Evolutionary conservation across 2,329 filamentous ascomycete genomes (phyloP), one percentile per base, ranked within the genome.

Genomic region (Colletotrichum liriopes): DNA sequence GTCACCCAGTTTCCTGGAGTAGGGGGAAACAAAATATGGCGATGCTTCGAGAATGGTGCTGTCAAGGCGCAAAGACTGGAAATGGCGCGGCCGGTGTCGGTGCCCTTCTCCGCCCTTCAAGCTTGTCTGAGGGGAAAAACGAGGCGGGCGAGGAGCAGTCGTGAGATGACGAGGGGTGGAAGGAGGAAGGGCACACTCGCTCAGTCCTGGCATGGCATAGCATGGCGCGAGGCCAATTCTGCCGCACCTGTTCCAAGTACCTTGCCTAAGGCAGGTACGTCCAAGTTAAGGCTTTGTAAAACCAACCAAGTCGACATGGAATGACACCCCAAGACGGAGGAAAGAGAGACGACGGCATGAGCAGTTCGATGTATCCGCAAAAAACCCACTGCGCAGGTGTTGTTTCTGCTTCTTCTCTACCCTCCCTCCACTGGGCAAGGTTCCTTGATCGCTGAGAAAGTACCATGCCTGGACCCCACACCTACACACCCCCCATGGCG

Each of bases 61-160:
- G 56, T 32, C 41, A 47, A 45, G 23, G 56, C 26, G 41, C 23
- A 14, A 49, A 61, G 20, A 32, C 32, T 39, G 39, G 29, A 29
- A 23, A 20, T 23, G n/a, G 32, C 43, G 14, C 18, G 35, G n/a
- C 23, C 39, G 9, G 14, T 20, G 11, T 51, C 9, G n/a, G 14
- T 20, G 11, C 39, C 9, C 16, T 39, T 49, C 32, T 41, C n/a
- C 60, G 20, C n/a, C n/a, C n/a, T 45, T 39, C 47, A 3, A 35
- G 35, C 35, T 4, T 51, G 35, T 18, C n/a, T 14, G 49, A 9
- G n/a, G 16, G 18, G 43, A n/a, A n/a, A 29, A 16, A 52, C 16
- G 60, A 63, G 60, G 45, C 60, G 60, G 26, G 60, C 60, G 39
- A 51, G 26, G 32, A 62, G 29, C 32, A 41, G 51, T 32, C 39